Evolutionary conservation across 2,329 filamentous ascomycete genomes (phyloP).

Genomic region (Dactylellina leptospora): DNA sequence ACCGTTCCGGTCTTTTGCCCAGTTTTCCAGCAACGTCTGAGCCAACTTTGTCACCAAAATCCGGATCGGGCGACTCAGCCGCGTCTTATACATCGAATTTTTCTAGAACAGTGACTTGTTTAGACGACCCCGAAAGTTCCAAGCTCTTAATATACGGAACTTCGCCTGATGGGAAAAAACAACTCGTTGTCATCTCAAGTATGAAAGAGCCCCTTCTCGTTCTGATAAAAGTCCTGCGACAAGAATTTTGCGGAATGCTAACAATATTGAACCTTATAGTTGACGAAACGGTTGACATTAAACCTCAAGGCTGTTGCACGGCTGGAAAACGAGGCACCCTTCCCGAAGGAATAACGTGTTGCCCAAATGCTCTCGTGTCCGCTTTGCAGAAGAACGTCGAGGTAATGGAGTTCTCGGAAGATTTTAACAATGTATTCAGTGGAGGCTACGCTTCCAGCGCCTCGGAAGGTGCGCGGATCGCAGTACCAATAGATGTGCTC

Average conservation of each 20-base stretch:
- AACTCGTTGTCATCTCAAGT: conserved; percentile 10
- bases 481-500: conserved; percentile 6
- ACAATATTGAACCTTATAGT: neutral
- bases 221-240: no score
- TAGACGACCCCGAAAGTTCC: conserved; percentile 15
- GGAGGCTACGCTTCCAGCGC: neutral
- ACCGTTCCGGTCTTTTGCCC: neutral
- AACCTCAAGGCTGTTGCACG: conserved; percentile 5
- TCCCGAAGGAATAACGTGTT: neutral
- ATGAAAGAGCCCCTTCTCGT: neutral
- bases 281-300: conserved; percentile 5
- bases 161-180: neutral
- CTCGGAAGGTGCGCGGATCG: conserved; percentile 2
- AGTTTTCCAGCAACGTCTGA: neutral
- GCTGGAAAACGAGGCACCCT: neutral
- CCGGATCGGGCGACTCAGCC: neutral
- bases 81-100: neutral
- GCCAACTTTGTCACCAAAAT: neutral
- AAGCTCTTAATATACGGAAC: conserved; percentile 24
- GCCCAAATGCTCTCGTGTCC: conserved; percentile 6
- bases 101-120: conserved; percentile 1
- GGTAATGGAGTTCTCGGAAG: conserved; percentile 5
- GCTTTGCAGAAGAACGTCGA: neutral
- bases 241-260: neutral
- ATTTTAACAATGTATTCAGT: conserved; percentile 9